A percentile compares a stretch with the other conserved stretches of the same genome.
Conservation (phyloP, 352 stramenopile genomes). For the Globisporangium recalcitrans region DNA sequence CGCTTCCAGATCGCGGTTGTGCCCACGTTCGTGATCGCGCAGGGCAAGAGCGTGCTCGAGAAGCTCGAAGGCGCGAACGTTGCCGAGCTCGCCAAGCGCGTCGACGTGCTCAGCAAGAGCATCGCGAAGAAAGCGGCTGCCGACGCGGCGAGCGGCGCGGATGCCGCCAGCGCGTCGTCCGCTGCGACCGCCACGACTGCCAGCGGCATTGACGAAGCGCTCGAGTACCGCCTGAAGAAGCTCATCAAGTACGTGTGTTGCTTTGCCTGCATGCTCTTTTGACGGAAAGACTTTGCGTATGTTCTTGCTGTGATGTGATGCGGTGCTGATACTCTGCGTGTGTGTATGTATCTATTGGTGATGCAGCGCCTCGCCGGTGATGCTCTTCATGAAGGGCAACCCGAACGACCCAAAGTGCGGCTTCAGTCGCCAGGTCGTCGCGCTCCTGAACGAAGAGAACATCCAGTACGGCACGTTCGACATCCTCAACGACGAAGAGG, state of each 20-base stretch:
- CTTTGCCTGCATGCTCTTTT: not conserved
- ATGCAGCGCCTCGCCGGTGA: constrained; percentile 78
- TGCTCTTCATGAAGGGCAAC: constrained; percentile 99
- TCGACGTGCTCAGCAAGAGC: constrained; percentile 82
- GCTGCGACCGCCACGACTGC: constrained; percentile 15
- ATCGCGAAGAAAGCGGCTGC: constrained; percentile 49
- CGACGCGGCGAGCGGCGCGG: constrained; percentile 20
- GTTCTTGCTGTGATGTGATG: not conserved
- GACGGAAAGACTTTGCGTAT: not conserved
- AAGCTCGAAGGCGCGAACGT: constrained; percentile 84
- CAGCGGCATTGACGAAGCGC: constrained; percentile 50
- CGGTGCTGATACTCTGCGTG: not conserved
- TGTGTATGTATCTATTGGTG: not conserved
- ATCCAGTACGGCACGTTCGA: constrained; percentile 96
- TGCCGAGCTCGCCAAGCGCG: constrained; percentile 74
- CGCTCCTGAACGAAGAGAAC: constrained; percentile 89
- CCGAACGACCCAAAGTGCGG: constrained; percentile 93
- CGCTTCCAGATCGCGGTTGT: constrained; percentile 90
- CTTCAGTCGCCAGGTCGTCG: constrained; percentile 93
- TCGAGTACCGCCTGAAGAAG: constrained; percentile 77
- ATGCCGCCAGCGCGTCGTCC: constrained; percentile 7
- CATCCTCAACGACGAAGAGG: constrained; percentile 95
- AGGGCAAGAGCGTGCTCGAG: constrained; percentile 71
- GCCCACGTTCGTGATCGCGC: constrained; percentile 91
- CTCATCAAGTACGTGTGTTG: constrained; percentile 50